Base-by-base conservation (phyloP, 768 basidiomycete genomes). In the Tricholomella constricta region DNA sequence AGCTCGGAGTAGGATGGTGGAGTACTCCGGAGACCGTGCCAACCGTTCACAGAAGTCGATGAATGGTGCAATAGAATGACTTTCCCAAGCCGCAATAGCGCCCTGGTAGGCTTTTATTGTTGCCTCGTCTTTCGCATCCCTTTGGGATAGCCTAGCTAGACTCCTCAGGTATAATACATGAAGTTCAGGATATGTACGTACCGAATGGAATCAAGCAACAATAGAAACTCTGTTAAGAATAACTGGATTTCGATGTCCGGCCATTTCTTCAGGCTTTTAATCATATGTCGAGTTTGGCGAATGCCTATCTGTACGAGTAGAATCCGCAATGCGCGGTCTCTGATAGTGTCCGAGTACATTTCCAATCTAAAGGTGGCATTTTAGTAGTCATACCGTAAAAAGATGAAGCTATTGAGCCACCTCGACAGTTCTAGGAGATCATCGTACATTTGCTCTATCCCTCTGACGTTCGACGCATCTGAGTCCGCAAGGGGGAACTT, bases 401-500 rank as follows among this genome's bases (percentile, higher is more conserved):
- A 9, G 17, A 42, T 34, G 1, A 22, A 31, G 31, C 57, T 35
- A n/a, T n/a, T n/a, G n/a, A n/a, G n/a, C n/a, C 26, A 65, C 65
- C 67, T 60, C 15, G 62, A 62, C 29, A 69, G 48, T 36, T 69
- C 67, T 23, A 69, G 35, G n/a, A 69, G 40, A 49, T 66, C 67
- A 36, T 63, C 61, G 17, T 66, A 65, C 45, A 69, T 53, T 31
- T 49, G 35, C 23, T 58, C 58, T 37, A 64, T 52, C 32, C 47
- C 52, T 29, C 52, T 54, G 2, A 57, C 50, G 23, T 35, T 42
- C 6, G 49, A n/a, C n/a, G n/a, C n/a, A n/a, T n/a, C n/a, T 2
- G 58, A 52, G 34, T 62, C 27, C 17, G 25, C 11, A 2, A 46
- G 10, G 3, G 52, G 47, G 41, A 48, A 54, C 14, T 35, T 44